These are phyloP conservation scores for Annulohypoxylon stygium DNA, from an alignment of 495 filamentous ascomycete species.

Conservation along the genomic window DNA sequence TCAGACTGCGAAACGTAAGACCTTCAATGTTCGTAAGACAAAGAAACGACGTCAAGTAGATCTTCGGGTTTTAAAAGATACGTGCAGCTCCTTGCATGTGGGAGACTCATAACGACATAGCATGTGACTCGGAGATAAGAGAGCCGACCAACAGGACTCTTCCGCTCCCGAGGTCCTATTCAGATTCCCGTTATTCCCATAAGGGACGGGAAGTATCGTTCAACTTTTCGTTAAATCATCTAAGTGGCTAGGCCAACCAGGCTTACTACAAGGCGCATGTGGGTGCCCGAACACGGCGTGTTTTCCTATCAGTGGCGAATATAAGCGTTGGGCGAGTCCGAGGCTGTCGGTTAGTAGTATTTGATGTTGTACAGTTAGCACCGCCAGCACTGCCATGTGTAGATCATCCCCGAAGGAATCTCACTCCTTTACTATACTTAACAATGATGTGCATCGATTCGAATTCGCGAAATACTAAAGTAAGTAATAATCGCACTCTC, in stretches of 20 bases:
- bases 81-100: conserved; percentile 3
- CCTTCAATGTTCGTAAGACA: neutral
- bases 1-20: neutral
- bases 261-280: neutral
- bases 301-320: conserved; percentile 29
- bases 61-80: conserved; percentile 10
- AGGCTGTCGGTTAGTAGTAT: conserved; percentile 12
- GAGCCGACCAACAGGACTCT: conserved; percentile 3
- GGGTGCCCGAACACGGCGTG: neutral
- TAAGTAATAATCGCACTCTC: conserved; percentile 7
- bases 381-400: conserved; percentile 38
- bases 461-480: neutral
- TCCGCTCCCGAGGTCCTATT: neutral
- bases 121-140: conserved; percentile 39
- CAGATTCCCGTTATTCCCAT: neutral
- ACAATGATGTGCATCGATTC: conserved; percentile 37
- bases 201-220: neutral
- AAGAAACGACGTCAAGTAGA: conserved; percentile 17
- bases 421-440: conserved; percentile 34
- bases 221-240: conserved; percentile 17
- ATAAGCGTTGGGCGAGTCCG: neutral
- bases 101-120: conserved; percentile 32
- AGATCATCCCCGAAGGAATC: conserved; percentile 41
- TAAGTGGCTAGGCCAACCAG: neutral
- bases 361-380: conserved; percentile 30